Evolutionary conservation across 2,329 filamentous ascomycete genomes (phyloP).

Genomic region (Trichoderma sp.): DNA sequence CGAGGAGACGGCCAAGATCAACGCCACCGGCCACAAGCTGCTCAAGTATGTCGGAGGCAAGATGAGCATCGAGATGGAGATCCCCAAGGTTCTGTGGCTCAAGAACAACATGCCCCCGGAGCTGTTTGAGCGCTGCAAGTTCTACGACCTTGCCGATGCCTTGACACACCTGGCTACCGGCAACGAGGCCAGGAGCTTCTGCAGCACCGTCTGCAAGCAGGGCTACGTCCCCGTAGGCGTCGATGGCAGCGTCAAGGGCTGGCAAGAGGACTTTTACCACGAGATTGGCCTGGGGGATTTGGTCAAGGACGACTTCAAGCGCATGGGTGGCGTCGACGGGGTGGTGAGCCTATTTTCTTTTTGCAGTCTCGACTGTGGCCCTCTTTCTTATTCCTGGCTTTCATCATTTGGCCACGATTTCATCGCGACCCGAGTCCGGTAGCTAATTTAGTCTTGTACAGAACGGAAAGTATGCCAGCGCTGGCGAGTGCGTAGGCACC

Average conservation of each 20-base stretch:
- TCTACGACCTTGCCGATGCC: conserved; percentile 92
- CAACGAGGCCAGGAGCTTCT: conserved; percentile 88
- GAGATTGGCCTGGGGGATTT: conserved; percentile 86
- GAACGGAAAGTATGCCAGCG: conserved; percentile 90
- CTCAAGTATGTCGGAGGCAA: conserved; percentile 94
- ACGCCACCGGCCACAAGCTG: conserved; percentile 87
- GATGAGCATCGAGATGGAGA: conserved; percentile 99
- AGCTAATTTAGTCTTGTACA: conserved; percentile 44
- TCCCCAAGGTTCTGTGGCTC: conserved; percentile 96
- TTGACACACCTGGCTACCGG: conserved; percentile 93
- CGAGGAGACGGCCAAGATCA: conserved; percentile 90
- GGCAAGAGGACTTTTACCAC: conserved; percentile 92
- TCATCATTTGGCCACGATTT: not conserved
- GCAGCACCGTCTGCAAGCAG: conserved; percentile 96
- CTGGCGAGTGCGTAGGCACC: conserved; percentile 85
- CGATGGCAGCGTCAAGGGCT: conserved; percentile 95
- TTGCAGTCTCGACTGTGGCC: conserved; percentile 28
- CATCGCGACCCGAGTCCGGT: not conserved
- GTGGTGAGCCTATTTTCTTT: conserved; percentile 68
- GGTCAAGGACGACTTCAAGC: conserved; percentile 82
- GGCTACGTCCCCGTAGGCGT: conserved; percentile 96
- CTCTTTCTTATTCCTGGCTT: conserved; percentile 27
- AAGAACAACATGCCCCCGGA: conserved; percentile 97
- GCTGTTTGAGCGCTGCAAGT: conserved; percentile 89
- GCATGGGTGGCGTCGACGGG: conserved; percentile 91